Evolutionary conservation across 345 rosid species (phyloP), one percentile per base, ranked within the genome.

Genomic region (Eucalyptus urophylla): DNA sequence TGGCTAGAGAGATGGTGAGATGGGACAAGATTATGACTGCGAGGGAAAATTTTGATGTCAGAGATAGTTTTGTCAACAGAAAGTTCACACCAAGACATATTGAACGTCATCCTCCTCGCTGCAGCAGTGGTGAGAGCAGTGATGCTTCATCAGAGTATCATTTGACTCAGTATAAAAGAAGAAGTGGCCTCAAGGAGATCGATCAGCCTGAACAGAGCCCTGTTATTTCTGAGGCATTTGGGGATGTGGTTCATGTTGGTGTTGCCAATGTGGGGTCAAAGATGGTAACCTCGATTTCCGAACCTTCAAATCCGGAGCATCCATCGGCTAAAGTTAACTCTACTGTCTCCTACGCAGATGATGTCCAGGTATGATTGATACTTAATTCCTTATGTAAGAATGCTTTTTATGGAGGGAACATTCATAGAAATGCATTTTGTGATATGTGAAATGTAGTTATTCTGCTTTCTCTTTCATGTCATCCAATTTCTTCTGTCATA

Each of bases 11-110:
- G 89, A 86, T 91, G 80, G 88, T 90, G 85, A 93, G 54, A 91
- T 87, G 92, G 89, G 95, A 94, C 76, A 95, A 93, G 91, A 90
- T 89, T 89, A 94, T 93, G 92, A 88, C 88, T 62, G 89, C 90
- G 86, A 94, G 93, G 89, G 93, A 90, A 27, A 91, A 92, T 88
- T 90, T 92, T 86, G 90, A 86, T 89, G 92, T 89, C 49, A 87
- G 90, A 50, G 95, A 93, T 88, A 92, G 92, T 89, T 92, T 87
- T 85, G 89, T 92, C 76, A 90, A 93, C 69, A 92, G 92, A 90
- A 92, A 90, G 88, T 92, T 92, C 86, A 95, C 91, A 89, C 91
- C 92, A n/a, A 91, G 87, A 65, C 50, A 72, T 86, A 89, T 87
- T 88, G 96, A 92, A 83, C 90, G 94, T 88, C 92, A 80, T 60